Evolutionary conservation across 2,329 filamentous ascomycete genomes (phyloP).

Genomic region (Fusarium redolens): DNA sequence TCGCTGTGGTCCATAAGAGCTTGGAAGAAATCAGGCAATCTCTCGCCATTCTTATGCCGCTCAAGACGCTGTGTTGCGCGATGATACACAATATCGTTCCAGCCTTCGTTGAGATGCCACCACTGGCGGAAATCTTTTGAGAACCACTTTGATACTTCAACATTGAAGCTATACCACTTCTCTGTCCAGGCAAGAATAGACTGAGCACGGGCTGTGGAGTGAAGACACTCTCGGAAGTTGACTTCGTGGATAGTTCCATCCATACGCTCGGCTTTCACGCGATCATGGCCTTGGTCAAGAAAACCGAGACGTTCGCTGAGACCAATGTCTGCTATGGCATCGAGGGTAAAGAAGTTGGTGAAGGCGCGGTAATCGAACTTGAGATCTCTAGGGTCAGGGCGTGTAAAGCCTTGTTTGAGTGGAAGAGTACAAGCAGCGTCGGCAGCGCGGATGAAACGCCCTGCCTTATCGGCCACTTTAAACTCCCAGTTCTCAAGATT

Average conservation of each 20-base stretch:
- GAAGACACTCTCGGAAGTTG: conserved; percentile 62
- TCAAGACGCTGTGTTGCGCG: conserved; percentile 50
- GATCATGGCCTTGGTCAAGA: conserved; percentile 61
- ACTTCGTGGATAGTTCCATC: conserved; percentile 60
- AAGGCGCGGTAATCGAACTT: conserved; percentile 62
- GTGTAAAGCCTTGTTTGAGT: conserved; percentile 43
- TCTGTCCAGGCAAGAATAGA: conserved; percentile 63
- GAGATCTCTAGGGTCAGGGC: conserved; percentile 52
- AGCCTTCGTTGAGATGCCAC: conserved; percentile 50
- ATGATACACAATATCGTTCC: conserved; percentile 54
- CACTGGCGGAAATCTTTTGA: conserved; percentile 52
- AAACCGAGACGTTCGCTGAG: conserved; percentile 63
- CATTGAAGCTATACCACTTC: conserved; percentile 60
- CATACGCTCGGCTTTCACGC: conserved; percentile 54
- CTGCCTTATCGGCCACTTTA: conserved; percentile 64
- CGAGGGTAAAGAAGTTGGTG: conserved; percentile 67
- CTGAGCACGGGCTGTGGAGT: conserved; percentile 62
- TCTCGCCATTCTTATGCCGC: conserved; percentile 56
- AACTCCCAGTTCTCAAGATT: conserved; percentile 66
- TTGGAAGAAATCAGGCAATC: conserved; percentile 69
- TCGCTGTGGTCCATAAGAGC: conserved; percentile 63
- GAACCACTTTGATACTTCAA: conserved; percentile 59
- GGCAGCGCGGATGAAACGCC: conserved; percentile 56
- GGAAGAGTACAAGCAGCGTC: conserved; percentile 56
- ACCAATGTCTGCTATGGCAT: conserved; percentile 68